Conservation (phyloP, 768 basidiomycete species). For the Hypholoma fasciculare region DNA sequence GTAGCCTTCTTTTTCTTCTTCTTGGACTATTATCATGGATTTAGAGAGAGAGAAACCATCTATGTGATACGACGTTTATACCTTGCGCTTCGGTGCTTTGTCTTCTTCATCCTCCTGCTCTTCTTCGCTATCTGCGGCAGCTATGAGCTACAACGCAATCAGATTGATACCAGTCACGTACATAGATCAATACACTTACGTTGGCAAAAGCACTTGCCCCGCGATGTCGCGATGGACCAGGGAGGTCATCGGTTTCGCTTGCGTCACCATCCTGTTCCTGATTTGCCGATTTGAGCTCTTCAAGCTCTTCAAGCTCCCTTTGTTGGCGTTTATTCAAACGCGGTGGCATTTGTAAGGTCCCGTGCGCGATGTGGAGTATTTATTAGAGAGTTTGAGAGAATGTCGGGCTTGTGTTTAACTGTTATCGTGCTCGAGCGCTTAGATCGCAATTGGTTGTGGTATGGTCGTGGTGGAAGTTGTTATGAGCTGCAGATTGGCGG, state of each 20-base stretch:
- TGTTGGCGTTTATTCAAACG: slow-evolving; percentile 85
- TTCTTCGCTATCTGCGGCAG: slow-evolving; percentile 25
- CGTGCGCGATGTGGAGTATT: too few relatives aligned
- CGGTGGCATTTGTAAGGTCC: slow-evolving; percentile 52
- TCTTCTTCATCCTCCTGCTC: slow-evolving; percentile 30
- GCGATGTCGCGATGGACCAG: slow-evolving; percentile 12
- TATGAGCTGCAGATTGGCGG: too few relatives aligned
- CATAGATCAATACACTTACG: slow-evolving; percentile 29
- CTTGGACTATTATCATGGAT: slow-evolving; percentile 25
- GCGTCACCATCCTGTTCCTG: slow-evolving; percentile 22
- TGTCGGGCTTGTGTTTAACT: too few relatives aligned
- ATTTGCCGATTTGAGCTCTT: slow-evolving; percentile 40
- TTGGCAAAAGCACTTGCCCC: slow-evolving; percentile 41
- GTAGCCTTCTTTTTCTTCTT: slow-evolving; percentile 41
- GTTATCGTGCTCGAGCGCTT: too few relatives aligned
- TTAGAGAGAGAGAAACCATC: neutral
- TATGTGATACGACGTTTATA: slow-evolving; percentile 10
- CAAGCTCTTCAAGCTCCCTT: slow-evolving; percentile 79
- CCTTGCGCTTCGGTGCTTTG: slow-evolving; percentile 36
- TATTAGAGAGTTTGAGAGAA: too few relatives aligned
- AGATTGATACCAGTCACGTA: neutral
- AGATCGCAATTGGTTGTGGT: too few relatives aligned
- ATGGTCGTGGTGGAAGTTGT: too few relatives aligned
- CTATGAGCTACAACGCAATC: slow-evolving; percentile 37
- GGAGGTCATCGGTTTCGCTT: slow-evolving; percentile 37